Base-by-base conservation (phyloP, 2,329 filamentous ascomycete species). In the Colletotrichum eremochloae region DNA sequence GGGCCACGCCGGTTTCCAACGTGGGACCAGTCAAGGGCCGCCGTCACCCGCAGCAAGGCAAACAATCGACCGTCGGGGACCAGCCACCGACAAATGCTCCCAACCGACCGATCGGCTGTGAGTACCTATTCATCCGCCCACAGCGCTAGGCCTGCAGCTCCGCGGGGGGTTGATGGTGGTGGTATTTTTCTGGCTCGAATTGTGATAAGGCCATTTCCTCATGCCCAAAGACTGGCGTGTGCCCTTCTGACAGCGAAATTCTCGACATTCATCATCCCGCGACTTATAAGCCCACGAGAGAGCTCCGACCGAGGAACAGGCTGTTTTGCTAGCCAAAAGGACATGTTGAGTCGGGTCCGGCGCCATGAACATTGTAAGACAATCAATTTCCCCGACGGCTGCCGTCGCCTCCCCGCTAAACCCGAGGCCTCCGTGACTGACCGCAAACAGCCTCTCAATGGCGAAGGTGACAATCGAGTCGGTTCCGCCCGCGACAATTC, bases 401-500 rank as follows among this genome's bases (percentile, higher is more conserved):
- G 12, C 60, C 46, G 31, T 40, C 60, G 8, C 24, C 6, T 40
- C 1, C 24, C 24, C 24, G 24, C 24, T 24, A 24, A 24, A 44
- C n/a, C 44, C 33, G 62, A 55, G 50, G 40, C 60, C 53, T 60
- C 53, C 66, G 20, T 48, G 14, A 52, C 61, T 72, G 42, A 72
- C 55, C 46, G 60, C 9, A 53, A 50, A 6, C 46, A 72, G 67
- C 36, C 67, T 29, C 50, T 69, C 65, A 48, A 42, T 57, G 73
- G 75, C 72, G 68, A 71, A 15, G 72, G 77, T 52, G 85, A 87
- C 75, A 79, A 79, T 9, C 80, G 85, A 64, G 77, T 86, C 55
- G 85, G 84, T 42, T 86, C 84, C 56, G 80, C 81, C 42, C 82
- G 84, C 53, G 80, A 84, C 64, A 82, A 82, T 75, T 78, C 80